These are phyloP conservation scores for Colletotrichum limetticola DNA, from an alignment of 2,329 filamentous ascomycete genomes.

Conservation along the genomic window DNA sequence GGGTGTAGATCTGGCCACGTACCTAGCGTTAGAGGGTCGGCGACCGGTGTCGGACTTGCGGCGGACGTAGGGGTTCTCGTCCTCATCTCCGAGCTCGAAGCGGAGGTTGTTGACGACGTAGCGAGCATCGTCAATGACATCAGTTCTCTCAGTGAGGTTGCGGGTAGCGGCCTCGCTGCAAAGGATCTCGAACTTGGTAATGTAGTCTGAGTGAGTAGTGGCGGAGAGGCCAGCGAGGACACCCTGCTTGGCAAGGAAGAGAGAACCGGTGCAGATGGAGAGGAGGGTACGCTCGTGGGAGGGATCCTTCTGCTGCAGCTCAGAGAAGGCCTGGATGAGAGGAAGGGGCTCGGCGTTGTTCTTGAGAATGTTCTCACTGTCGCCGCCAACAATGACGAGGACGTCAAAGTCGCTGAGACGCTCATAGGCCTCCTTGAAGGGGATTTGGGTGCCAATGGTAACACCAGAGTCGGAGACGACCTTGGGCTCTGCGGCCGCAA, in stretches of 20 bases:
- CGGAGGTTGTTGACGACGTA: slow-evolving; percentile 94
- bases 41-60: slow-evolving; percentile 75
- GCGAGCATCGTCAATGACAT: slow-evolving; percentile 82
- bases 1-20: slow-evolving; percentile 42
- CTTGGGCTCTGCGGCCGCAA: slow-evolving; percentile 64
- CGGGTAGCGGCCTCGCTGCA: slow-evolving; percentile 79
- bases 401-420: slow-evolving; percentile 81
- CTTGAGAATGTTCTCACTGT: slow-evolving; percentile 71
- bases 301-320: slow-evolving; percentile 83
- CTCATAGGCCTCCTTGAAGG: slow-evolving; percentile 80
- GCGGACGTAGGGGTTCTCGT: slow-evolving; percentile 86
- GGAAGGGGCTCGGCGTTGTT: slow-evolving; percentile 74
- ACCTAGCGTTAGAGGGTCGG: slow-evolving; percentile 71
- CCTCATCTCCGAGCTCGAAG: slow-evolving; percentile 84
- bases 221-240: slow-evolving; percentile 82
- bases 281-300: slow-evolving; percentile 83
- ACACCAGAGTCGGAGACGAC: slow-evolving; percentile 72
- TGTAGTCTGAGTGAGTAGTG: slow-evolving; percentile 84
- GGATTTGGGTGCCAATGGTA: slow-evolving; percentile 78
- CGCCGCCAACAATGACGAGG: slow-evolving; percentile 81
- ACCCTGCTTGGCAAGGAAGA: slow-evolving; percentile 81
- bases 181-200: slow-evolving; percentile 84
- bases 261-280: slow-evolving; percentile 81
- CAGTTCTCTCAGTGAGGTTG: slow-evolving; percentile 79
- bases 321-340: slow-evolving; percentile 80